Percentiles rank a stretch among this genome's conserved stretches.
Conservation (phyloP, 2,329 filamentous ascomycete species). For the Clonostachys solani region DNA sequence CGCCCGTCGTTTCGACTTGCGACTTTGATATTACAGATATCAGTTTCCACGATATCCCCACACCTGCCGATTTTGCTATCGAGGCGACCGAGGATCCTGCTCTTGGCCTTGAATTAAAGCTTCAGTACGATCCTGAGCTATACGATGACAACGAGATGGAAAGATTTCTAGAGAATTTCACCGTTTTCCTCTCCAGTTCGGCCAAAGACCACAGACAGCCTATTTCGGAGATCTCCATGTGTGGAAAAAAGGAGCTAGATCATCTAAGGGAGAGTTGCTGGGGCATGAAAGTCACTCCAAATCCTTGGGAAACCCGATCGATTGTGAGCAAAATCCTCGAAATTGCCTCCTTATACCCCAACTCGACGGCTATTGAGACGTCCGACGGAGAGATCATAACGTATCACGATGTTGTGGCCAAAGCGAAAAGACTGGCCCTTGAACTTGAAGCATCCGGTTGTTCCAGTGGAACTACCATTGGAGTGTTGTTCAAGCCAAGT, state of each 20-base stretch:
- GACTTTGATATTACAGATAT: constrained; percentile 14
- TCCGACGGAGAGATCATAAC: not conserved
- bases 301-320: constrained; percentile 11
- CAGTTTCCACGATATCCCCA: constrained; percentile 14
- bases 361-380: not conserved
- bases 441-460: not conserved
- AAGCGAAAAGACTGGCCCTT: not conserved
- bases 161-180: constrained; percentile 17
- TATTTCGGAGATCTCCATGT: constrained; percentile 13
- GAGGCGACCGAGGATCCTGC: constrained; percentile 6
- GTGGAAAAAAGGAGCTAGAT: constrained; percentile 12
- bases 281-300: constrained; percentile 9
- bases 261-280: constrained; percentile 10
- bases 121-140: constrained; percentile 13
- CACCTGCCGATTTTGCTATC: constrained; percentile 13
- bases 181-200: constrained; percentile 14
- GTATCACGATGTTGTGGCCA: not conserved
- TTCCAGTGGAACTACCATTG: constrained; percentile 4
- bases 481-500: constrained; percentile 8
- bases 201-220: constrained; percentile 17
- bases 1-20: constrained; percentile 9
- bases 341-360: not conserved
- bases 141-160: constrained; percentile 13
- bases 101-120: constrained; percentile 10
- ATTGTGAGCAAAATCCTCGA: constrained; percentile 4